Conservation (phyloP, 257 asterid species). For the Euphrasia confusa region DNA sequence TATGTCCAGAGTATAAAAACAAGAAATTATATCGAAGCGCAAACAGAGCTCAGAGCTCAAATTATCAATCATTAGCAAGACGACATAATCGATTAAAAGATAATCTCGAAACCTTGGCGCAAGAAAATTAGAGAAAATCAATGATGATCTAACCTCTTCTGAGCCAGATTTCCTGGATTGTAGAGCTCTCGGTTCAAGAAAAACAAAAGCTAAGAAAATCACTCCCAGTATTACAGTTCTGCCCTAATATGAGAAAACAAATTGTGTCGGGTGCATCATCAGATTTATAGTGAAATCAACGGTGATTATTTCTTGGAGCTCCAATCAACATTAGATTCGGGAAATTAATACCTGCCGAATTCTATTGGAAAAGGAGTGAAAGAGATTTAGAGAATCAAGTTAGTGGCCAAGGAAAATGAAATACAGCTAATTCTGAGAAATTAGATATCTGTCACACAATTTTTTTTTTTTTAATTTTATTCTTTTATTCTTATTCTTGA, state of each 20-base stretch:
- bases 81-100: background rate
- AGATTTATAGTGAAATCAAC: slow-evolving; percentile 32
- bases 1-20: background rate
- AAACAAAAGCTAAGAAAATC: background rate
- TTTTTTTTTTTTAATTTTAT: no score
- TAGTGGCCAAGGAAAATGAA: slow-evolving; percentile 31
- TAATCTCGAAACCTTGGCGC: background rate
- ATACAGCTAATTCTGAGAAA: slow-evolving; percentile 14
- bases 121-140: background rate
- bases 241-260: slow-evolving; percentile 12
- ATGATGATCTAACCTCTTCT: slow-evolving; percentile 41
- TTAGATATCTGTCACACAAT: background rate
- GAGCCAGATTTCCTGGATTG: slow-evolving; percentile 57
- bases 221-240: background rate
- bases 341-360: background rate
- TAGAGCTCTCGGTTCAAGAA: slow-evolving; percentile 21
- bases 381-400: slow-evolving; percentile 6
- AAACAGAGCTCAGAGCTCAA: background rate
- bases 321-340: slow-evolving; percentile 4
- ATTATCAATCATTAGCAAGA: slow-evolving; percentile 12
- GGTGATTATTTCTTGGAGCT: slow-evolving; percentile 12
- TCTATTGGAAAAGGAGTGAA: slow-evolving; percentile 1
- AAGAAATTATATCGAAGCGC: background rate
- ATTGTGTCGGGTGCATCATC: slow-evolving; percentile 3
- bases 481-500: no score